Evolutionary conservation across 192 early-diverging fungal species (phyloP).

Genomic region (Piromyces finnis): DNA sequence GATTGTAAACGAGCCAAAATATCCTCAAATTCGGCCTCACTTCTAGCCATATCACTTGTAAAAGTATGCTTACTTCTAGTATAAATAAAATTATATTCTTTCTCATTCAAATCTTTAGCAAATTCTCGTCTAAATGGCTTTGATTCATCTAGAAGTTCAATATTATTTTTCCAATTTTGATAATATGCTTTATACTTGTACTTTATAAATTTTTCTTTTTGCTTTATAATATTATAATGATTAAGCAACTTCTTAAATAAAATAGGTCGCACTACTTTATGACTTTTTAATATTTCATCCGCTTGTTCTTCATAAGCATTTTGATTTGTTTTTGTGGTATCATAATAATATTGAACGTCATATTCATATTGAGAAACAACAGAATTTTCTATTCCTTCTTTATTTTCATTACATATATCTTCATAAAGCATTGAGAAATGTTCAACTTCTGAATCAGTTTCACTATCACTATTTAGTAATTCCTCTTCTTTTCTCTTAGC

Average conservation of each 20-base stretch:
- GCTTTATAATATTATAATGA: not conserved
- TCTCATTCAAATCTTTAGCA: not conserved
- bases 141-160: not conserved
- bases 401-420: not conserved
- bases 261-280: not conserved
- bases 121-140: not conserved
- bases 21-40: constrained; percentile 58
- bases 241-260: not conserved
- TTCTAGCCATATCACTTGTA: constrained; percentile 50
- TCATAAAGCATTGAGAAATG: not conserved
- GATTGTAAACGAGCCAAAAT: constrained; percentile 59
- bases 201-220: not conserved
- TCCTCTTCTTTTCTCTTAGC: not conserved
- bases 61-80: constrained; percentile 6
- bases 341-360: not conserved
- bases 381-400: not conserved
- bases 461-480: not conserved
- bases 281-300: not conserved
- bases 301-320: not conserved
- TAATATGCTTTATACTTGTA: not conserved
- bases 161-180: not conserved
- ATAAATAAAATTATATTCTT: not conserved
- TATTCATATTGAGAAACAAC: not conserved
- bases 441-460: not conserved
- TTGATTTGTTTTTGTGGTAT: not conserved